phyloP scores from a whole-genome alignment of 2,329 filamentous ascomycete genomes.

The Macroventuria anomochaeta region DNA sequence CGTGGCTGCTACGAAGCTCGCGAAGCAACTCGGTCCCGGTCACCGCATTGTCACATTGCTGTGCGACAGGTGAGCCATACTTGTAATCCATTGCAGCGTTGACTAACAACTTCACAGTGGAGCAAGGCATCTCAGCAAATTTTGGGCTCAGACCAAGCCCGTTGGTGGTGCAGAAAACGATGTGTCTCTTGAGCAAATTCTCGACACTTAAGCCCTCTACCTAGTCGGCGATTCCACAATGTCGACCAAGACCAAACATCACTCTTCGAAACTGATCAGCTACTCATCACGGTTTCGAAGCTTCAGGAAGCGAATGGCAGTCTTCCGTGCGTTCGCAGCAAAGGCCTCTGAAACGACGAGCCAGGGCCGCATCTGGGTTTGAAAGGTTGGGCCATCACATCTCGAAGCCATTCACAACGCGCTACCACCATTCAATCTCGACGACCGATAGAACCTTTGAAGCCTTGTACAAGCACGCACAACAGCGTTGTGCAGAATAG shows the following conservation, averaged over 20 bases:
- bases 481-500: conserved; percentile 23
- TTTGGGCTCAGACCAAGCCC: conserved; percentile 76
- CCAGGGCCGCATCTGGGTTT: conserved; percentile 12
- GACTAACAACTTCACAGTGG: conserved; percentile 53
- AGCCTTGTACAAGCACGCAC: not conserved
- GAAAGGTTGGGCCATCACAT: conserved; percentile 19
- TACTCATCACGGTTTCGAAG: not conserved
- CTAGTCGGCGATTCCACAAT: not conserved
- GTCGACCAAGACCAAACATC: not conserved
- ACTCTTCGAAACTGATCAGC: not conserved
- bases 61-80: conserved; percentile 64
- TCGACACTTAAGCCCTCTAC: conserved; percentile 42
- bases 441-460: not conserved
- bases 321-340: not conserved
- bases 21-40: conserved; percentile 67
- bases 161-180: conserved; percentile 60
- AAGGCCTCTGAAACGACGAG: conserved; percentile 11
- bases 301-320: not conserved
- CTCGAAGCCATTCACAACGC: conserved; percentile 16
- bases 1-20: conserved; percentile 74
- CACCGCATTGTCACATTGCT: conserved; percentile 78
- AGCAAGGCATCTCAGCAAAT: conserved; percentile 82
- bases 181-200: conserved; percentile 64
- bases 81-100: not conserved
- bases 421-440: not conserved